These are phyloP conservation scores for Quercus robur DNA, from an alignment of 306 rosid species.

Conservation along the genomic window DNA sequence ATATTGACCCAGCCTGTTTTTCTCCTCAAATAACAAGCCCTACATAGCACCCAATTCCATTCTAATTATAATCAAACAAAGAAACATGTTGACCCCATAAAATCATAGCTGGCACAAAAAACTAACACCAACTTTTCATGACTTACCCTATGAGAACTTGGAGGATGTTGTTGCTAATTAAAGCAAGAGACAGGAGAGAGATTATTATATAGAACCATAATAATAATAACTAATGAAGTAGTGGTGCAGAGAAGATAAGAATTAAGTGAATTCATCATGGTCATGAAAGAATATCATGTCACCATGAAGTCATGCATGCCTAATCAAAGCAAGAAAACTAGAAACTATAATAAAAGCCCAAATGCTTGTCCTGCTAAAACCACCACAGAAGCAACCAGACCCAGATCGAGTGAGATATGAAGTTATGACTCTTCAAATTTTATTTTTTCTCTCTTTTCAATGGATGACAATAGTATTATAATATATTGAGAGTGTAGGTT, in stretches of 20 bases:
- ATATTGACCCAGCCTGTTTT: conserved; percentile 57
- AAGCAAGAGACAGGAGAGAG: conserved; percentile 38
- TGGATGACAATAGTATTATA: neutral
- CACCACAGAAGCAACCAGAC: conserved; percentile 20
- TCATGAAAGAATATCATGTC: conserved; percentile 37
- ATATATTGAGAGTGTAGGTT: too few relatives aligned
- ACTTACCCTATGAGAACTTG: conserved; percentile 49
- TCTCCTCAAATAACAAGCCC: conserved; percentile 62
- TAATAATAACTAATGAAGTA: conserved; percentile 26
- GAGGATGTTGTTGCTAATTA: conserved; percentile 25
- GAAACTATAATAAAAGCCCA: conserved; percentile 10
- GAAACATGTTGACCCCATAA: neutral
- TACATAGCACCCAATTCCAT: conserved; percentile 19
- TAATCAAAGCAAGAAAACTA: conserved; percentile 9
- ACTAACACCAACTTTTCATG: neutral
- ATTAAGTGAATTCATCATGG: conserved; percentile 38
- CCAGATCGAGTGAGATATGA: neutral
- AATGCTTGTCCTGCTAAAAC: conserved; percentile 23
- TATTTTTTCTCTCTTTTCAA: neutral
- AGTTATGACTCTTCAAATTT: too few relatives aligned
- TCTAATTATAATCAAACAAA: neutral
- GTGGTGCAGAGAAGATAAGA: conserved; percentile 24
- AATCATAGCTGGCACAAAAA: neutral
- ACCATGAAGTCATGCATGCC: conserved; percentile 36
- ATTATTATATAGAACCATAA: conserved; percentile 31